phyloP scores from a whole-genome alignment of 257 asterid genomes.

The Forsythia viridissima region DNA sequence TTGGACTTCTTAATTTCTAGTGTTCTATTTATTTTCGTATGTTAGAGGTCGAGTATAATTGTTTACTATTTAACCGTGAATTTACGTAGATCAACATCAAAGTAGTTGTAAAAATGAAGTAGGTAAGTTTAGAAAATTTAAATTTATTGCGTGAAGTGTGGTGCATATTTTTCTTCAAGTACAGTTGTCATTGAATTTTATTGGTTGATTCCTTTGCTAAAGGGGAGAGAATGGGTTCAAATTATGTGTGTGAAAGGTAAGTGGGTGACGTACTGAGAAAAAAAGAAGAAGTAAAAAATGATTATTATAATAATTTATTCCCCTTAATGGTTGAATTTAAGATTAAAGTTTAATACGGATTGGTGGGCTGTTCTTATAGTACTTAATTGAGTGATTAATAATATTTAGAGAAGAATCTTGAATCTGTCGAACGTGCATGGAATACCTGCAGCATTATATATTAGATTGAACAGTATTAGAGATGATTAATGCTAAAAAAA shows the following conservation, averaged over 20 bases:
- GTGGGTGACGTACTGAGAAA: not conserved
- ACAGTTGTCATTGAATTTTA: constrained; percentile 1
- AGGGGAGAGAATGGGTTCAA: not conserved
- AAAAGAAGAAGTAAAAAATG: not conserved
- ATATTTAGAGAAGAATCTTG: not conserved
- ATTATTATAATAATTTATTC: not conserved
- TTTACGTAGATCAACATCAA: too few species aligned
- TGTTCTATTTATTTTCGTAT: not conserved
- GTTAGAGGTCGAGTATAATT: not conserved
- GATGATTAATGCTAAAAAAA: not conserved
- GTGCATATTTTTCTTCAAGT: not conserved
- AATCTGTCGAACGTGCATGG: not conserved
- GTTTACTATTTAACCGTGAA: too few species aligned
- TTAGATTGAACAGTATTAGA: not conserved
- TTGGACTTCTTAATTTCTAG: too few species aligned
- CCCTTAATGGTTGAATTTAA: not conserved
- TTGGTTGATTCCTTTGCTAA: not conserved
- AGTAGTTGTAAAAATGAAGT: not conserved
- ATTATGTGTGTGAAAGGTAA: not conserved
- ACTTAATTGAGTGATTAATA: not conserved
- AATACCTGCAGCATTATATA: not conserved
- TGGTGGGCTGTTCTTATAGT: not conserved
- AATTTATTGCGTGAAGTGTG: not conserved
- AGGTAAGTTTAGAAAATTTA: not conserved
- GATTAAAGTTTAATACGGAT: not conserved